These are phyloP conservation scores for Pilasporangium apinafurcum DNA, from an alignment of 352 stramenopile species.

Conservation along the genomic window DNA sequence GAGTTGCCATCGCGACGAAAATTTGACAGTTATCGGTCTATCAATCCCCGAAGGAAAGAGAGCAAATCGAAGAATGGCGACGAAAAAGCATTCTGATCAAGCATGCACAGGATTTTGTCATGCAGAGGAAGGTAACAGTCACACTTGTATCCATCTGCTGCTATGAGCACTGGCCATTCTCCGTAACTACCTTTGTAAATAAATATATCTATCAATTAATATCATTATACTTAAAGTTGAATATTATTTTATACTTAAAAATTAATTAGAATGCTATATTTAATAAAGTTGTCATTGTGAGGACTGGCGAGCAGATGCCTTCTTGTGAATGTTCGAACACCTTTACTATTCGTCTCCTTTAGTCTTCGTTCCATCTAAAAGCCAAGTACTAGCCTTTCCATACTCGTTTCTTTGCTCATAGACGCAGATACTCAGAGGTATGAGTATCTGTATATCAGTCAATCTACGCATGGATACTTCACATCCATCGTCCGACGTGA, in stretches of 20 bases:
- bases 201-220: no score
- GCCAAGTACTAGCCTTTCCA: no score
- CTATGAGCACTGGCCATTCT: background rate
- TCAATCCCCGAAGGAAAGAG: background rate
- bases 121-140: background rate
- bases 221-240: no score
- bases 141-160: background rate
- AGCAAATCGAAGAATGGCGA: background rate
- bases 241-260: no score
- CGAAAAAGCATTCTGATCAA: no score
- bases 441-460: no score
- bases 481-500: no score
- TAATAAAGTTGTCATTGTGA: background rate
- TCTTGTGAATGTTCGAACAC: background rate
- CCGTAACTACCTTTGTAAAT: background rate
- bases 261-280: no score
- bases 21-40: background rate
- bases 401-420: no score
- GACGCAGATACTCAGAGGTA: no score
- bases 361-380: no score
- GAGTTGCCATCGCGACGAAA: constrained; percentile 2
- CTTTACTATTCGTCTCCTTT: constrained; percentile 1
- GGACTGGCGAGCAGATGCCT: background rate
- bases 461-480: no score
- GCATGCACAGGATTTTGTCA: background rate